phyloP scores from a whole-genome alignment of 345 rosid genomes.

The Corymbia maculata region DNA sequence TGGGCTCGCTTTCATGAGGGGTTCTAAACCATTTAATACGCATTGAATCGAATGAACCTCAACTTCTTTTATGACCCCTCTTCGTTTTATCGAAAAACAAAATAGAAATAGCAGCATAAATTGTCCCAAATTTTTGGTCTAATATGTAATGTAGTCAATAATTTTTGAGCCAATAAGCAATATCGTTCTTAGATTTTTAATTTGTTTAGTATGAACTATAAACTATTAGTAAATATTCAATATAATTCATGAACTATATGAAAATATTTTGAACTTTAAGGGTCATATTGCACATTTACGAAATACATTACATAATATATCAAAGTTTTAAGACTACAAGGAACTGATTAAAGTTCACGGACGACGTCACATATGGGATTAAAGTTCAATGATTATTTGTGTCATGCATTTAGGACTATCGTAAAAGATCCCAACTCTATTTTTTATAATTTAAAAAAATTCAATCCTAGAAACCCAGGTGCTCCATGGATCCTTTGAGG shows the following conservation, averaged over 20 bases:
- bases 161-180: background rate
- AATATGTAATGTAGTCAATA: fast-evolving
- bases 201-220: fast-evolving
- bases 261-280: too few relatives aligned
- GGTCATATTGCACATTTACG: background rate
- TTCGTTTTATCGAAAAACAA: background rate
- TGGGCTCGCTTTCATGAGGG: background rate
- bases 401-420: background rate
- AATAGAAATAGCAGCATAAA: too few relatives aligned
- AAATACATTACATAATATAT: fast-evolving
- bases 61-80: background rate
- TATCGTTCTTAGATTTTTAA: fast-evolving
- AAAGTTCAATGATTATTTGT: background rate
- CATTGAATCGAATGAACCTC: background rate
- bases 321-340: fast-evolving
- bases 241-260: background rate
- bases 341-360: fast-evolving
- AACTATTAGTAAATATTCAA: background rate
- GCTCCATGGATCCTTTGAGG: too few relatives aligned
- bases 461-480: too few relatives aligned
- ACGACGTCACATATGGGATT: fast-evolving
- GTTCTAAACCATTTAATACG: background rate
- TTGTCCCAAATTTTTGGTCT: background rate
- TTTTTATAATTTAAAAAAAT: background rate
- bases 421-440: background rate